Evolutionary conservation across 495 filamentous ascomycete species (phyloP), one percentile per base, ranked within the genome.

Genomic region (Terfezia boudieri): DNA sequence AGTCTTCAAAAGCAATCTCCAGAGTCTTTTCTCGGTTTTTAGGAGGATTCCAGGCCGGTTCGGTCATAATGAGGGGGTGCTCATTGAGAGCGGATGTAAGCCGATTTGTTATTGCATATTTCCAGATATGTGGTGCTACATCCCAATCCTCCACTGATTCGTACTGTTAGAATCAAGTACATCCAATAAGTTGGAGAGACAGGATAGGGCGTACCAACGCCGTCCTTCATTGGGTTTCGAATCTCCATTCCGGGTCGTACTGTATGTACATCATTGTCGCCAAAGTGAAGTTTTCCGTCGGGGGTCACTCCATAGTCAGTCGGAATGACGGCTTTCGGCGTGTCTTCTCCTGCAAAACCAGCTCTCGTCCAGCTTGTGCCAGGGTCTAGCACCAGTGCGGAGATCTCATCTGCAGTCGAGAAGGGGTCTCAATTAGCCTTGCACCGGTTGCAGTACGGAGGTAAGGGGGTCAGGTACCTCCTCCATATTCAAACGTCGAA

Each of bases 311-410:
- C 84, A 67, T 94, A 96, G 70, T 83, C 82, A 35, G 85, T 86
- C 16, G 89, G 86, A 48, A 92, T 73, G 51, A 96, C 76, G 12
- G 85, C 85, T 73, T 96, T 98, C 55, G 90, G 90, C 4, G 83
- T 79, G 70, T 98, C 90, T 80, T 98, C 90, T 61, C 92, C 90
- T 4, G 90, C 90, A 66, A 94, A 96, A 58, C 90, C 90, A 55
- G 88, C 92, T 70, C 92, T 89, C 14, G 80, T 85, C 61, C 78
- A 83, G 49, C 81, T 84, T 70, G 83, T 94, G 46, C 92, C 90
- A 4, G 92, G 83, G 63, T 98, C 90, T 60, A 98, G 84, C 22
- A 98, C 84, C 63, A 98, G 84, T 26, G 90, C 90, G 14, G 86
- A 90, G 52, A 98, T 86, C 69, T 98, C 90, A 72, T 98, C 90